Evolutionary conservation across 2,329 filamentous ascomycete genomes (phyloP).

Genomic region (Colletotrichum sp.): DNA sequence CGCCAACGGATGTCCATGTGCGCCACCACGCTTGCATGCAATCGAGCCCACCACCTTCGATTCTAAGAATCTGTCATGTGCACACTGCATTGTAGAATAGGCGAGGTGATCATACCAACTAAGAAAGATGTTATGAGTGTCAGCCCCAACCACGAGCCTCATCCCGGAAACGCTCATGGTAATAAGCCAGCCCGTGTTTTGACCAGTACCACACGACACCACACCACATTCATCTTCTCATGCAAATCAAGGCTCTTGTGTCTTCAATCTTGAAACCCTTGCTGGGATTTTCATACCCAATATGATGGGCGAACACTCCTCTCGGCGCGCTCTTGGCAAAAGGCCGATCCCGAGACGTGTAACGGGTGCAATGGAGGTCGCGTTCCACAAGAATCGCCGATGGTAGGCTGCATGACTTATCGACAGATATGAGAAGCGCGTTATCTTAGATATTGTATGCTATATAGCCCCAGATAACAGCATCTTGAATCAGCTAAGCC

Average conservation of each 20-base stretch:
- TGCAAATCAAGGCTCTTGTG: no score
- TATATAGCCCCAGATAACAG: not conserved
- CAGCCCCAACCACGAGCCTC: not conserved
- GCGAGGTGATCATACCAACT: not conserved
- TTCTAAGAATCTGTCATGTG: not conserved
- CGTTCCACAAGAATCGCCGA: not conserved
- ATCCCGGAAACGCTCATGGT: not conserved
- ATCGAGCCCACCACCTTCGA: not conserved
- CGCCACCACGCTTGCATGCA: not conserved
- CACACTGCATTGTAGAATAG: not conserved
- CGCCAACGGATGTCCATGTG: not conserved
- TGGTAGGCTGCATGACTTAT: not conserved
- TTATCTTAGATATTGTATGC: not conserved
- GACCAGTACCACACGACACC: not conserved
- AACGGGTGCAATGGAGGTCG: not conserved
- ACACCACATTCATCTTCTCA: not conserved
- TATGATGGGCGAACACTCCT: not conserved
- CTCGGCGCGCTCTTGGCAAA: slow-evolving; percentile 4
- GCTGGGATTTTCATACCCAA: not conserved
- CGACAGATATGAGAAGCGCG: not conserved
- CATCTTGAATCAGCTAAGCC: not conserved
- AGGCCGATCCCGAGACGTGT: not conserved
- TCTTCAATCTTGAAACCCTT: not conserved
- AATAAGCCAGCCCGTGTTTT: not conserved
- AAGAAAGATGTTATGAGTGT: not conserved